Evolutionary conservation across 2,329 filamentous ascomycete species (phyloP), one percentile per base, ranked within the genome.

Genomic region (Sarocladium brachiariae): DNA sequence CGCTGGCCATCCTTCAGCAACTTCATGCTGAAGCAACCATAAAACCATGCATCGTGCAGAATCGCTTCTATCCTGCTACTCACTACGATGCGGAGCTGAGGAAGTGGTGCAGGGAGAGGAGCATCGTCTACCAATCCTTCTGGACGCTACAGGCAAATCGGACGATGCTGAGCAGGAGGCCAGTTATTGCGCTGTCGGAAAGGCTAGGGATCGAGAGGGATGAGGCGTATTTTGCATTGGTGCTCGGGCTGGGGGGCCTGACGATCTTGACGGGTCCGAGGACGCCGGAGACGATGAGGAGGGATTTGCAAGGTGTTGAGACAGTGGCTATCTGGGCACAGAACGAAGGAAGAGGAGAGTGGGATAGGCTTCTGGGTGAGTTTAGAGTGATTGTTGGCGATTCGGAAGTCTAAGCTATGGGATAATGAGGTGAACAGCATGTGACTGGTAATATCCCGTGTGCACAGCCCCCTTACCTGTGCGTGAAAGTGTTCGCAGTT

Each of bases 1-100:
- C 73, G n/a, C 66, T 86, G 2, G 63, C 72, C 0, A 65, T 80
- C 2, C 71, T 93, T 1, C 63, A 75, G 49, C 65, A 67, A 4
- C 66, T 90, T 1, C 72, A 74, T 52, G 60, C 70, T 1, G 58
- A 67, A 16, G 69, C 71, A 3, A 66, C 58, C 0, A 54, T 71
- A 37, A 69, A 67, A 53, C 72, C 72, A 1, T 71, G 76, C 1
- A 76, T 90, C 2, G 83, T 91, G 4, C 88, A 93, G 67, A 92
- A 93, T 60, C 77, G 86, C 2, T 89, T 93, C 66, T 78, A 84
- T 60, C 65, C 69, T 2, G 66, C 69, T 2, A 85, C 80, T 0
- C 60, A 63, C 2, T 86, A 78, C 57, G 87, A 91, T 55, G 67
- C 70, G 0, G 66, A 70, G 1, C 64, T 91, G 14, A 77, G 87